Percentiles rank a stretch among this genome's conserved stretches.
These are phyloP conservation scores for Phaeosphaeria sp. DNA, from an alignment of 2,329 filamentous ascomycete genomes.

Conservation along the genomic window DNA sequence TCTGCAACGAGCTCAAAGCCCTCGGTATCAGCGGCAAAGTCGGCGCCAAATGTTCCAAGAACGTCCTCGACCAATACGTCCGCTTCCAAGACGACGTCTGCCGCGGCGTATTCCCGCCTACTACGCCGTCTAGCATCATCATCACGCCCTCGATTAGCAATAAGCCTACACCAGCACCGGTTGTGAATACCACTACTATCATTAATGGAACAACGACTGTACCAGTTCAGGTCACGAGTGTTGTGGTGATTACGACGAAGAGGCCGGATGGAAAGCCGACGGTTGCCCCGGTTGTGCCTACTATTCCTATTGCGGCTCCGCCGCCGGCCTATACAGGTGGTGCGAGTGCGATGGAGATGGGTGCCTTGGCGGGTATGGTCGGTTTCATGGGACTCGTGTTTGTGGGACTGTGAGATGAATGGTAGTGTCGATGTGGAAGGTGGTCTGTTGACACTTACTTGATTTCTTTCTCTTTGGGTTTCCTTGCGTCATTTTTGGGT, in stretches of 20 bases:
- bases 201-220: neutral
- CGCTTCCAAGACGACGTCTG: neutral
- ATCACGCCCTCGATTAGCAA: neutral
- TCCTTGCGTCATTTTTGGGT: neutral
- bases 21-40: conserved; percentile 7
- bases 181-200: neutral
- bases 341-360: neutral
- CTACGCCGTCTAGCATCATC: neutral
- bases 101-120: neutral
- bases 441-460: neutral
- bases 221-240: neutral
- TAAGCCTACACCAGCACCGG: neutral
- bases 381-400: conserved; percentile 1
- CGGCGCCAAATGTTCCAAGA: neutral
- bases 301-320: neutral
- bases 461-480: neutral
- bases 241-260: neutral
- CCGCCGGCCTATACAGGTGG: neutral
- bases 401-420: neutral
- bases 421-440: too few relatives aligned
- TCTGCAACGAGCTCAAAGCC: conserved; percentile 24
- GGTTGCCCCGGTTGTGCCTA: neutral
- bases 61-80: neutral
- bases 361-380: neutral
- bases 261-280: neutral